Conservation (phyloP, 2,329 filamentous ascomycete species). For the Tolypocladium paradoxum region DNA sequence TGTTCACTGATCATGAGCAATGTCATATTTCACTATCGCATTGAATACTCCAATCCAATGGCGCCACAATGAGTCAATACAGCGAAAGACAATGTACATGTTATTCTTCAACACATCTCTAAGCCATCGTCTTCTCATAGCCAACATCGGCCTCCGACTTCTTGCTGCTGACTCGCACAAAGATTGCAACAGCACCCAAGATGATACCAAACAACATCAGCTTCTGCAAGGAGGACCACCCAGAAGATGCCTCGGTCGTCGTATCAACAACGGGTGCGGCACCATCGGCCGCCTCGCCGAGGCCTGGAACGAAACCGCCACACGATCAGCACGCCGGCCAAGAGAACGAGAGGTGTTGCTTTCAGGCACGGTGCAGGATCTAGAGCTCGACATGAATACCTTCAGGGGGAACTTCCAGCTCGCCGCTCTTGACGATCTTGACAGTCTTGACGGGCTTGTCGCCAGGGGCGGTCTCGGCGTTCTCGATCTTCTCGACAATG, state of each 20-base stretch:
- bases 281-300: conserved; percentile 11
- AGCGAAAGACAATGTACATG: neutral
- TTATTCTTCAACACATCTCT: conserved; percentile 7
- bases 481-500: conserved; percentile 68
- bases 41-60: neutral
- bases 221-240: conserved; percentile 34
- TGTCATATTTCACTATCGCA: neutral
- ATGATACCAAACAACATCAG: conserved; percentile 39
- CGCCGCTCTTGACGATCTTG: conserved; percentile 75
- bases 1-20: neutral
- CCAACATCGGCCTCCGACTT: conserved; percentile 18
- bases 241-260: conserved; percentile 1
- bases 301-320: conserved; percentile 14
- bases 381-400: conserved; percentile 87
- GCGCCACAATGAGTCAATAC: neutral
- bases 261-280: conserved; percentile 6
- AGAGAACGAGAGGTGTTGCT: conserved; percentile 7
- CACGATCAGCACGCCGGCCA: conserved; percentile 25
- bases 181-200: conserved; percentile 32
- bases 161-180: conserved; percentile 29
- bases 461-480: conserved; percentile 49
- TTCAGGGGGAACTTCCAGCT: conserved; percentile 75
- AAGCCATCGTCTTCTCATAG: conserved; percentile 35
- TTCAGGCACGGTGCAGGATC: conserved; percentile 15
- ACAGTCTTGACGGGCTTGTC: conserved; percentile 61